Evolutionary conservation across 768 basidiomycete genomes (phyloP), one percentile per base, ranked within the genome.

Genomic region (Ramaria sp.): DNA sequence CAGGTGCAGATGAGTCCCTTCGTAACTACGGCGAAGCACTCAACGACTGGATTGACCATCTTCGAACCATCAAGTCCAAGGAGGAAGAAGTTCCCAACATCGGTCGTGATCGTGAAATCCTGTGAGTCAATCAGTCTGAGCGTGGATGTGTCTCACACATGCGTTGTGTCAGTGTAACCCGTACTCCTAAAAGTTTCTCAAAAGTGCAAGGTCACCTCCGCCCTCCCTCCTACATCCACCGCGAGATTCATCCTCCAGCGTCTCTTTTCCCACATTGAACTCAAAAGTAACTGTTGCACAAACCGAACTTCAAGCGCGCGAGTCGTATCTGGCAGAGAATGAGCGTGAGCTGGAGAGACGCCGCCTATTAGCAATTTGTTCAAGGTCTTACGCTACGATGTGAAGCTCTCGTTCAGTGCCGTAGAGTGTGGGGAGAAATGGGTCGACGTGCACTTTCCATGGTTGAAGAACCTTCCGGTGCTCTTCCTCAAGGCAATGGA

Each of bases 261-360:
- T 3, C 54, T 62, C 42, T 39, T 59, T 59, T 10, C 45, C 58
- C 13, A 59, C 53, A 15, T 60, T 65, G 33, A 69, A 59, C 43
- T 47, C 70, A 17, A 88, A 87, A 64, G 75, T 88, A 7, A 72
- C 72, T 0, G 70, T 79, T 2, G 87, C 88, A 0, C 89, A 91
- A 61, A 72, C 83, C 0, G 86, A 91, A 60, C 72, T 91, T 19
- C 88, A 89, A 63, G 90, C 87, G 9, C 91, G 90, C 66, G 89
- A 92, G 65, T 72, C 78, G 0, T 85, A 85, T 55, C 75, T 92
- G 1, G 83, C 83, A 0, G 59, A 70, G 27, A 88, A 88, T 66
- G 88, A 92, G 65, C 75, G 70, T 19, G 83, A 83, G 57, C 75
- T 90, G 7, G 77, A 77, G 5, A 63, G 64, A 0, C 70, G 75